Base-by-base conservation (phyloP, 441 rosid species). In the Pelargonium myrrhifolium region DNA sequence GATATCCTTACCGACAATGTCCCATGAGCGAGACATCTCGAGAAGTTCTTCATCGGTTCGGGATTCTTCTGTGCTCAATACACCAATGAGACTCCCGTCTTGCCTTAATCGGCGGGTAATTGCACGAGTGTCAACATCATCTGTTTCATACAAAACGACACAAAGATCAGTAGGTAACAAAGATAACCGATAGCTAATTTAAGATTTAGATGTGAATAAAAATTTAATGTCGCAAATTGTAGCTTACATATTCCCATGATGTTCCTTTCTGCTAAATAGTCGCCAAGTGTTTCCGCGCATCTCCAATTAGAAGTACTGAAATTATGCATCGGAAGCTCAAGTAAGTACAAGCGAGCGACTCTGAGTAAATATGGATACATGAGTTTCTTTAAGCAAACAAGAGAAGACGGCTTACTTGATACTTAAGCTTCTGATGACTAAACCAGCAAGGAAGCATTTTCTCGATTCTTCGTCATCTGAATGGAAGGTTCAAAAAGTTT, bases 51-150 rank as follows among this genome's bases (percentile, higher is more conserved):
- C 83, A 68, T 90, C 89, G 9, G 88, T 78, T 80, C 83, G 89
- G 69, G 84, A 65, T 63, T 80, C 77, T 76, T 90, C 98, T 1
- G 97, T 89, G 83, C 93, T 90, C 73, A 93, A 73, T 17, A 90
- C 92, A 66, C 96, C 96, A 20, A 85, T 83, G 74, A 93, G 95
- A 76, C 96, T 93, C 72, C 97, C 98, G 68, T 90, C 93, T 83
- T 93, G 86, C 81, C 97, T 86, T 75, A 90, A 79, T 65, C 97
- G 84, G 47, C 92, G 85, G 56, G 97, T 93, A 70, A 93, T 93
- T 68, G 99, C 96, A 67, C 96, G 87, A 0, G 97, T 93, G 74
- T 93, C 97, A 67, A 89, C 90, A 80, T 93, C 97, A 84, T 83
- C 97, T 93, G 77, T 68, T 10, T 53, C 58, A 69, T 26, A 65